These are phyloP conservation scores for Spathaspora hagerdaliae DNA, from an alignment of 805 yeast genomes.

Conservation along the genomic window DNA sequence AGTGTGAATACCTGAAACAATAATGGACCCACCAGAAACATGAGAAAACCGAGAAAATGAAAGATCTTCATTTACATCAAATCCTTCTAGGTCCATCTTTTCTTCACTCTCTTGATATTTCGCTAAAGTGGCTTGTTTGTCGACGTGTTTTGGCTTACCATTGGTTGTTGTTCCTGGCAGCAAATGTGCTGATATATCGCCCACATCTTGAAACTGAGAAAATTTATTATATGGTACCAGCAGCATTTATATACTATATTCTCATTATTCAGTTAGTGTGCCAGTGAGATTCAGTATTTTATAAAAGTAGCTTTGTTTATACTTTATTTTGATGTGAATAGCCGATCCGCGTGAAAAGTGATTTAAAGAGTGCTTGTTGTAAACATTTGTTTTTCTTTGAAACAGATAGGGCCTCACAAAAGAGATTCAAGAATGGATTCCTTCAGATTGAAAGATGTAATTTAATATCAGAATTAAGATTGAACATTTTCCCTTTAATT, in stretches of 20 bases:
- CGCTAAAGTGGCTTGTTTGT: conserved; percentile 23
- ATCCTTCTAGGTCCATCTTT: conserved; percentile 22
- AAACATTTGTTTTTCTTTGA: too few species aligned
- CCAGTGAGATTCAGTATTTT: too few species aligned
- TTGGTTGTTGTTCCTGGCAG: neutral
- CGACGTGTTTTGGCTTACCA: neutral
- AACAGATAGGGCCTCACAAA: too few species aligned
- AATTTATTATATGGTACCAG: conserved; percentile 1
- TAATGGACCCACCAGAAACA: conserved; percentile 18
- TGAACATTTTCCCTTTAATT: too few species aligned
- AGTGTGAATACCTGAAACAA: conserved; percentile 5
- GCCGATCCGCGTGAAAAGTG: too few species aligned
- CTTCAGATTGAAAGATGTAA: too few species aligned
- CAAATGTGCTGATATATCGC: conserved; percentile 1
- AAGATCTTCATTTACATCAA: conserved; percentile 17
- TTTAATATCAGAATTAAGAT: too few species aligned
- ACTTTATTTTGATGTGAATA: too few species aligned
- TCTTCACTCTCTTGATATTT: conserved; percentile 20
- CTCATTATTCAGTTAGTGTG: too few species aligned
- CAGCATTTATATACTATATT: neutral
- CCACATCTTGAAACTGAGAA: conserved; percentile 2
- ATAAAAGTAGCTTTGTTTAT: too few species aligned
- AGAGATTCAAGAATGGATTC: too few species aligned
- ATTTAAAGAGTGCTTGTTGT: too few species aligned
- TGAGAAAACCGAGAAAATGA: conserved; percentile 38